phyloP scores from a whole-genome alignment of 768 basidiomycete genomes.

The Dentipellis fragilis region DNA sequence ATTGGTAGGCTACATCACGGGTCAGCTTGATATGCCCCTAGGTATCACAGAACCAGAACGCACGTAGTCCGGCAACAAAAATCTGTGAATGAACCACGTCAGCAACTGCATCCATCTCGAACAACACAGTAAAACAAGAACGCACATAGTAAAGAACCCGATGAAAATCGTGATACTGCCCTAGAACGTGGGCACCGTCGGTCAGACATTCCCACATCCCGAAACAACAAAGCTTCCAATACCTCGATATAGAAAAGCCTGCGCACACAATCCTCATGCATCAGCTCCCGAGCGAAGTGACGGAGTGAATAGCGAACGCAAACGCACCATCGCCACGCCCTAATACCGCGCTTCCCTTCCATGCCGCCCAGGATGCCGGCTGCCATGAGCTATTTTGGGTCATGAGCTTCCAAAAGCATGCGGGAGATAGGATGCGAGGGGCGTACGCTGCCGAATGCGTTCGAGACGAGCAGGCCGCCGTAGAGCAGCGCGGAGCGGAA shows the following conservation, averaged over 20 bases:
- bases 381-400: conserved; percentile 38
- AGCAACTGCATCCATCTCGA: neutral
- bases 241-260: conserved; percentile 71
- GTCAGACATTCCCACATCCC: neutral
- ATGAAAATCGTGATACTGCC: conserved; percentile 55
- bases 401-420: neutral
- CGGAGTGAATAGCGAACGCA: neutral
- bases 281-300: too few relatives aligned
- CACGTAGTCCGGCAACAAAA: conserved; percentile 51
- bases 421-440: neutral
- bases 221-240: neutral
- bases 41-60: conserved; percentile 15
- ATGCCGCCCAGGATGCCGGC: conserved; percentile 64
- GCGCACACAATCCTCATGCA: neutral
- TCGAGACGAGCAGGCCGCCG: conserved; percentile 49
- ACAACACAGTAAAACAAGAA: neutral
- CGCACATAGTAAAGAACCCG: conserved; percentile 45
- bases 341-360: conserved; percentile 56
- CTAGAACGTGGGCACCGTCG: conserved; percentile 19
- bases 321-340: conserved; percentile 60
- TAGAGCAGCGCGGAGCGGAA: conserved; percentile 54
- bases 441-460: conserved; percentile 57
- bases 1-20: conserved; percentile 38
- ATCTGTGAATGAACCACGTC: conserved; percentile 25
- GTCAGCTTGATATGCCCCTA: neutral